A percentile compares a stretch with the other conserved stretches of the same genome.
phyloP scores from a whole-genome alignment of 2,329 filamentous ascomycete genomes.

The Colletotrichum agaves region DNA sequence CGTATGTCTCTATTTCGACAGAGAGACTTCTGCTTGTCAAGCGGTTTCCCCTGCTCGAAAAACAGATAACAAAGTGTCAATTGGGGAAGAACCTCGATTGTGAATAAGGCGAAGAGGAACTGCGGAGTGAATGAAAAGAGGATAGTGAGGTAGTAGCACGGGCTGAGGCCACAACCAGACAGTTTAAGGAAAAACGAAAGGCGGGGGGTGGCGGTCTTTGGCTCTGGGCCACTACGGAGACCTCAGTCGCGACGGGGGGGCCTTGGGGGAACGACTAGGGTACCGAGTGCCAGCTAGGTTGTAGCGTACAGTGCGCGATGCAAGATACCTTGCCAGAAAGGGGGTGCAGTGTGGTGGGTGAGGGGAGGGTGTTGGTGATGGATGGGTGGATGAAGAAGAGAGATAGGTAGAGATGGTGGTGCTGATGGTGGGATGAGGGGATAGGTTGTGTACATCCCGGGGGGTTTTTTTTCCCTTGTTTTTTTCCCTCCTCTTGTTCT shows the following conservation, averaged over 20 bases:
- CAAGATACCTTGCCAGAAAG: conserved; percentile 20
- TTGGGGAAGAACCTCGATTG: conserved; percentile 45
- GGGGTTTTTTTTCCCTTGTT: background rate
- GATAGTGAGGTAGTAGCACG: conserved; percentile 62
- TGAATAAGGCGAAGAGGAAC: conserved; percentile 57
- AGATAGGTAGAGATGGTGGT: background rate
- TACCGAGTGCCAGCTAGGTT: conserved; percentile 31
- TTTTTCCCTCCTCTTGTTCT: background rate
- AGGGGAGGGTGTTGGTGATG: conserved; percentile 3
- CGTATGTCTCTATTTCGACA: background rate
- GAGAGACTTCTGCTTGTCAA: conserved; percentile 43
- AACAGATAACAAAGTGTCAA: conserved; percentile 52
- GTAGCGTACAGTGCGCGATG: conserved; percentile 32
- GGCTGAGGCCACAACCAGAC: conserved; percentile 54
- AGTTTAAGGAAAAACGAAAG: conserved; percentile 51
- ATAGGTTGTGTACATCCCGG: conserved; percentile 3
- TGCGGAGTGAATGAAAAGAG: conserved; percentile 62
- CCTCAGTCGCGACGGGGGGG: conserved; percentile 30
- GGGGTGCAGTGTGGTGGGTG: background rate
- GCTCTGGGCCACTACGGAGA: conserved; percentile 22
- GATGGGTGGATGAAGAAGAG: conserved; percentile 2
- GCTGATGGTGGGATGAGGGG: background rate
- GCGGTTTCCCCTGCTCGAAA: conserved; percentile 51
- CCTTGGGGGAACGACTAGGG: conserved; percentile 27
- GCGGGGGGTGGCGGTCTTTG: conserved; percentile 42